Base-by-base conservation (phyloP, 768 basidiomycete species). In the Amanita phalloides region DNA sequence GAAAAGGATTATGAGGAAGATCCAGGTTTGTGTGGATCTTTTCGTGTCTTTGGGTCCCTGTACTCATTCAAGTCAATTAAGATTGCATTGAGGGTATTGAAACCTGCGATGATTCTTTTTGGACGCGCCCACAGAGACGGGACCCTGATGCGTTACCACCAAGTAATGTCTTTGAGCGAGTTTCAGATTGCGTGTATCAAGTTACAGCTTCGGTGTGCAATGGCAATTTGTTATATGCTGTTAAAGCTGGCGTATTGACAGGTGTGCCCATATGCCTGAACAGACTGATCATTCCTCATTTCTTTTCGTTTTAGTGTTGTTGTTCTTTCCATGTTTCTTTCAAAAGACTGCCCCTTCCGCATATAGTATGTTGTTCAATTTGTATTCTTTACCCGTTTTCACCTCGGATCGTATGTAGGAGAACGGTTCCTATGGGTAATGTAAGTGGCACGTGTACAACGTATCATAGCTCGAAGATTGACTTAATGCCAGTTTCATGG, bases 81-180 rank as follows among this genome's bases (percentile, higher is more conserved):
- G 72, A 75, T 54, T 52, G 67, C 3, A 79, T 87, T 46, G 80
- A 81, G 54, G 83, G 84, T 6, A 64, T 81, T 9, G 68, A 75
- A 32, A 58, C 64, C 35, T 60, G 70, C 2, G 84, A 86, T 57
- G 71, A 88, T 0, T 82, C 82, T 3, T 57, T 72, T 33, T 33
- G 33, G 33, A 33, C 33, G 33, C 33, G 4, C 32, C 75, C 85
- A 1, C 64, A 68, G 13, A 69, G 74, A 3, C 72, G 86, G 23
- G 85, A 90, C 63, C 85, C 86, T 0, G 86, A 90, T 60, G 85
- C 83, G 0, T 63, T 88, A 0, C 85, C 87, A 0, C 86, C 87
- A 0, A 60, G 70, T 2, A 88, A 86, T 56, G 45, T 56, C 2
- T 64, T 86, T 33, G 84, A 88, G 60, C 65, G 59, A 37, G 53